Evolutionary conservation across 2,329 filamentous ascomycete species (phyloP).

Genomic region (Diaporthe sp.): DNA sequence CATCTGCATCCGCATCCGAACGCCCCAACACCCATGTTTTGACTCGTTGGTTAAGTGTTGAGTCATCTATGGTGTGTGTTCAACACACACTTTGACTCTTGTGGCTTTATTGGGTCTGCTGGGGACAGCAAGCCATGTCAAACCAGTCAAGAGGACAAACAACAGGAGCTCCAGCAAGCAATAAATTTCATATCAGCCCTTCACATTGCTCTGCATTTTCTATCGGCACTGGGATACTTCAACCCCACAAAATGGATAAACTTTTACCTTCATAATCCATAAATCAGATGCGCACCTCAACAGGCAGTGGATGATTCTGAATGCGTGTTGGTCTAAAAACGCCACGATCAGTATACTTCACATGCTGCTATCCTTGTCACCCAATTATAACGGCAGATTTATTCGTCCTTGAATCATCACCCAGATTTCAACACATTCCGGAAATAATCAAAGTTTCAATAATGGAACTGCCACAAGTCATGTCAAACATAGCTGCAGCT

Average conservation of each 20-base stretch:
- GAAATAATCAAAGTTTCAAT: not conserved
- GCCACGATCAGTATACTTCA: not conserved
- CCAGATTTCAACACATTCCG: not conserved
- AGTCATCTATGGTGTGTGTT: not conserved
- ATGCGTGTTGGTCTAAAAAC: not conserved
- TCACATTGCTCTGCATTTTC: not conserved
- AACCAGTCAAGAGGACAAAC: not conserved
- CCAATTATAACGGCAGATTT: not conserved
- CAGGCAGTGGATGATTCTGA: not conserved
- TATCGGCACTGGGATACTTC: fast-evolving
- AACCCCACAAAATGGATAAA: fast-evolving
- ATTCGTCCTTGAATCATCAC: not conserved
- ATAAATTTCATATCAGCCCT: fast-evolving
- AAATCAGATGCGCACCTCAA: too few relatives aligned
- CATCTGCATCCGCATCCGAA: not conserved
- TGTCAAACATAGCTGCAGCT: not conserved
- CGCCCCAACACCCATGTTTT: not conserved
- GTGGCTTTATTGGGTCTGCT: not conserved
- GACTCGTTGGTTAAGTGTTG: not conserved
- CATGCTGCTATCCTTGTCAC: not conserved
- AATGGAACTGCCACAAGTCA: slow-evolving; percentile 2
- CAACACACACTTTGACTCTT: not conserved
- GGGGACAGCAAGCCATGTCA: too few relatives aligned
- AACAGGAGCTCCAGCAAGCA: too few relatives aligned
- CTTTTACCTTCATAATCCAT: not conserved